Percentiles rank a stretch among this genome's conserved stretches.
phyloP scores from a whole-genome alignment of 2,329 filamentous ascomycete species.

The Chaetomium olivaceum region DNA sequence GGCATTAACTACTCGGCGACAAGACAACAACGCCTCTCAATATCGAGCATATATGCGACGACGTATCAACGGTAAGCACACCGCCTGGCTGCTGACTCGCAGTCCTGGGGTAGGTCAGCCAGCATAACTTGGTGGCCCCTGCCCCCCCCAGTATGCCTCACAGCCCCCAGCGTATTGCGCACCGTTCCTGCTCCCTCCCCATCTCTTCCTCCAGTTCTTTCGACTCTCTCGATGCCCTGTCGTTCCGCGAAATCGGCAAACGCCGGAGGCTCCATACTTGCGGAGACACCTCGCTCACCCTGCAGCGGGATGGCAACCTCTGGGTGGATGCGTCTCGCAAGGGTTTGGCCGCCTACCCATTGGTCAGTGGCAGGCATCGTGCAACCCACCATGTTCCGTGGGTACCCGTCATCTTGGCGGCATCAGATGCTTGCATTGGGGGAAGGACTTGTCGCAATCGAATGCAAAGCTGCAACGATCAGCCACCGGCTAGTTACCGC shows the following conservation, averaged over 20 bases:
- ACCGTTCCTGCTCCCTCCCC: not conserved
- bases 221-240: not conserved
- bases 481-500: no score
- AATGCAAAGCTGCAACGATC: no score
- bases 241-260: not conserved
- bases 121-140: no score
- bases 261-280: not conserved
- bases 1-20: no score
- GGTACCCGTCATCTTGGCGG: not conserved
- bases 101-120: no score
- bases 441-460: no score
- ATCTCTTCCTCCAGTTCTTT: not conserved
- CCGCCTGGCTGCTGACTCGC: no score
- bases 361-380: not conserved
- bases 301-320: not conserved
- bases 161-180: no score
- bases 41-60: no score
- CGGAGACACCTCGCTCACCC: not conserved
- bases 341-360: not conserved
- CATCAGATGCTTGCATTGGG: no score
- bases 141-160: not conserved
- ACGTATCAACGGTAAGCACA: no score
- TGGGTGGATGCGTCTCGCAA: not conserved
- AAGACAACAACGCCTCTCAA: no score
- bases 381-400: not conserved